Percentiles rank a stretch among this genome's conserved stretches.
Evolutionary conservation across 176 grass and related monocot species (phyloP).

Genomic region (Triticum monococcum): DNA sequence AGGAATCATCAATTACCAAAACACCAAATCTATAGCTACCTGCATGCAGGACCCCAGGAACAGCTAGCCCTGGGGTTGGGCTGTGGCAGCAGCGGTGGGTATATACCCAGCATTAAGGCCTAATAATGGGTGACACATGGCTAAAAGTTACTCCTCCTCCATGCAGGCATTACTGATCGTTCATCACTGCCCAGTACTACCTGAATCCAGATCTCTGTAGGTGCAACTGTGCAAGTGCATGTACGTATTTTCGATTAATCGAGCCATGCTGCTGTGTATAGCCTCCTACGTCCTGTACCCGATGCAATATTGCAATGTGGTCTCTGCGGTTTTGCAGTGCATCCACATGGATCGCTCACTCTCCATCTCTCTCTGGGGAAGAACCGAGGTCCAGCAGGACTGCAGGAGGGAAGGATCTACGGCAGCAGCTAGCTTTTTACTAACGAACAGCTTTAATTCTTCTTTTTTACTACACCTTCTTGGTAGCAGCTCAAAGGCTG

Average conservation of each 20-base stretch:
- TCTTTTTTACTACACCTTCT: neutral
- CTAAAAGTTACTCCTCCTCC: neutral
- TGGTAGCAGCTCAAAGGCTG: constrained; percentile 26
- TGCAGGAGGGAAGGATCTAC: constrained; percentile 16
- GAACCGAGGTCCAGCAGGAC: neutral
- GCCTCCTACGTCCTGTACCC: neutral
- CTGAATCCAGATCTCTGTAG: neutral
- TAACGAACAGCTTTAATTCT: neutral
- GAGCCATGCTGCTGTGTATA: neutral
- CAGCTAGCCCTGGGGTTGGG: neutral
- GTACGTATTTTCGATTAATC: neutral
- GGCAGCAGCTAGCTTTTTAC: neutral
- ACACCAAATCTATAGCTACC: constrained; percentile 3
- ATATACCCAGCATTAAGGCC: constrained; percentile 6
- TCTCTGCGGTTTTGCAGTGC: neutral
- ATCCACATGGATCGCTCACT: neutral
- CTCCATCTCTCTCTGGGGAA: constrained; percentile 14
- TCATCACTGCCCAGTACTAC: neutral
- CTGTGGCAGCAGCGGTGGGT: neutral
- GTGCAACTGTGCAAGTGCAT: neutral
- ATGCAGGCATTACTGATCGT: neutral
- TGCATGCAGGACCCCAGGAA: neutral
- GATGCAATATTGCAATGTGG: neutral
- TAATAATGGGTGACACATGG: constrained; percentile 30
- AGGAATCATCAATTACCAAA: neutral